These are phyloP conservation scores for Selaginella moellendorffii DNA, from an alignment of 75 land plant genomes.

Conservation along the genomic window DNA sequence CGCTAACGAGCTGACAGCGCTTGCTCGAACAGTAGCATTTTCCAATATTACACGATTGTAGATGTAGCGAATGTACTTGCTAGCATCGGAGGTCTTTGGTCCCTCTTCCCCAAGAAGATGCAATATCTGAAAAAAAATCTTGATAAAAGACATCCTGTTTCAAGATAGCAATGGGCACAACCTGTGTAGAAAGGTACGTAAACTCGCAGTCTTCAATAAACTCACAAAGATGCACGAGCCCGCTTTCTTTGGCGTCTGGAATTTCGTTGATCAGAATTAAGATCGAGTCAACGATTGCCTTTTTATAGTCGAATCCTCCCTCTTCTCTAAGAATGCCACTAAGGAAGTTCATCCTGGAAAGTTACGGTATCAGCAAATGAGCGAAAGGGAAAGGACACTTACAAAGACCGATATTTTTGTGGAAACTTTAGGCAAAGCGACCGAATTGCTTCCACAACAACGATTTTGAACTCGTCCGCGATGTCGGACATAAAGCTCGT, in stretches of 20 bases:
- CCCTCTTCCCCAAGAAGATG: constrained; percentile 47
- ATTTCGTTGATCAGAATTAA: constrained; percentile 90
- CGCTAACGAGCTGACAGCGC: constrained; percentile 2
- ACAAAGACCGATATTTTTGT: constrained; percentile 27
- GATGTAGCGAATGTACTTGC: constrained; percentile 4
- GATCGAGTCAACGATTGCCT: constrained; percentile 95
- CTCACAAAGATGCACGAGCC: constrained; percentile 84
- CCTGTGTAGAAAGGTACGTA: constrained; percentile 95
- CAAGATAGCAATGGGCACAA: too few species aligned
- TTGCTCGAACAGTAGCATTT: constrained; percentile 6
- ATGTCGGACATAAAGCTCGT: constrained; percentile 6
- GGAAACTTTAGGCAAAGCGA: constrained; percentile 4
- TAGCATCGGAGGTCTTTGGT: constrained; percentile 1
- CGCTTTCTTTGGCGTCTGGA: constrained; percentile 95
- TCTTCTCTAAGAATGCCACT: constrained; percentile 93
- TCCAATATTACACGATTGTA: constrained; percentile 8
- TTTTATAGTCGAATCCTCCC: constrained; percentile 97
- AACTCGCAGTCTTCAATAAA: constrained; percentile 99
- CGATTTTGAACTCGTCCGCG: constrained; percentile 9
- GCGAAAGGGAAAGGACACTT: constrained; percentile 23
- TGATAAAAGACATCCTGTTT: too few species aligned
- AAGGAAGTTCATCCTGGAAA: constrained; percentile 82
- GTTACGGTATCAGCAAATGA: background rate
- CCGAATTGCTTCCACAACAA: constrained; percentile 4
- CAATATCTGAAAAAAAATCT: constrained; percentile 48